Percentiles rank a stretch among this genome's conserved stretches.
These are phyloP conservation scores for Quercus wislizeni DNA, from an alignment of 306 rosid species.

Conservation along the genomic window DNA sequence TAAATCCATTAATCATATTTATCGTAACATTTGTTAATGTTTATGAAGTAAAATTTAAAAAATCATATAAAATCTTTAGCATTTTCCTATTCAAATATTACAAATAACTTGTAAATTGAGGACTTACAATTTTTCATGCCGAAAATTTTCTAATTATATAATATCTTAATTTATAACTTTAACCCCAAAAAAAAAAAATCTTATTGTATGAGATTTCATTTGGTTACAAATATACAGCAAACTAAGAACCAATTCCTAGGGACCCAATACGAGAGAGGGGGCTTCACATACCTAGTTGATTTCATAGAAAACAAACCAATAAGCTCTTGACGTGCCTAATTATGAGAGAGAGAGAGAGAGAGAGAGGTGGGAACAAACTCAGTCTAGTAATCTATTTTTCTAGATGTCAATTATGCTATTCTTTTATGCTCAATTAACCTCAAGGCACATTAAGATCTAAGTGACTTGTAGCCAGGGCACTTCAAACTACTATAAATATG, in stretches of 20 bases:
- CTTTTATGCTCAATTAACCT: neutral
- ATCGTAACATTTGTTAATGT: no score
- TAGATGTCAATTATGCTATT: conserved; percentile 2
- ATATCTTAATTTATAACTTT: neutral
- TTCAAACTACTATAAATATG: conserved; percentile 49
- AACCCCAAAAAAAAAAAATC: neutral
- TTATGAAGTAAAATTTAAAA: no score
- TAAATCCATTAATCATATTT: no score
- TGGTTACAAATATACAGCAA: conserved; percentile 16
- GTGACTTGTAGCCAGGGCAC: conserved; percentile 22
- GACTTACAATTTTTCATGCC: no score
- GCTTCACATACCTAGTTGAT: neutral
- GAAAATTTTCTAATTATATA: neutral
- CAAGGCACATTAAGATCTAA: conserved; percentile 8
- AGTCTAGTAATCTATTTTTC: neutral
- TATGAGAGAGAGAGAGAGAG: neutral
- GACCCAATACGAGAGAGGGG: neutral
- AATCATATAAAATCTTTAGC: no score
- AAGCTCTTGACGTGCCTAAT: neutral
- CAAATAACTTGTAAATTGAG: no score
- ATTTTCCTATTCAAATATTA: no score
- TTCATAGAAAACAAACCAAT: neutral
- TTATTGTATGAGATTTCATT: neutral
- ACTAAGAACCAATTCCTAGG: conserved; percentile 43
- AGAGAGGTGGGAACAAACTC: neutral